A percentile compares a stretch with the other conserved stretches of the same genome.
phyloP scores from a whole-genome alignment of 192 early-diverging fungal species.

The Fimicolochytrium jonesii region DNA sequence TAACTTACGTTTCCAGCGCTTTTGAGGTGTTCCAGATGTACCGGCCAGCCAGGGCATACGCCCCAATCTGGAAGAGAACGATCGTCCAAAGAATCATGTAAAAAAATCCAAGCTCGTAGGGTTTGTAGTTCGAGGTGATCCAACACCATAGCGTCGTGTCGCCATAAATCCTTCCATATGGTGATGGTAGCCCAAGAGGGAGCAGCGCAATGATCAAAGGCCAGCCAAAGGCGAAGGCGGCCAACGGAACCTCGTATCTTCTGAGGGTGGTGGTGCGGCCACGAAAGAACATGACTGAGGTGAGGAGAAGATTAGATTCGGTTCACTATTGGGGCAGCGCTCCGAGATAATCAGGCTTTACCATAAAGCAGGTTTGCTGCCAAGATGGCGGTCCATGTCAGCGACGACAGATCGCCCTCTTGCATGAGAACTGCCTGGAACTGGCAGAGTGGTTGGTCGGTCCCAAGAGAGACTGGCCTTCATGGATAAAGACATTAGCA shows the following conservation, averaged over 20 bases:
- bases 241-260: conserved; percentile 3
- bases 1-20: conserved; percentile 1
- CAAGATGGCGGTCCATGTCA: conserved; percentile 9
- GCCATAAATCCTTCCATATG: background rate
- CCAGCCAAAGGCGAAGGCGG: conserved; percentile 6
- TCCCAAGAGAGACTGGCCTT: background rate
- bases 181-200: conserved; percentile 9
- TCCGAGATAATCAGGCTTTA: background rate
- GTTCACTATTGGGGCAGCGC: too few relatives aligned
- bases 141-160: conserved; percentile 23
- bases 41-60: background rate
- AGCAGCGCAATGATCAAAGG: conserved; percentile 6
- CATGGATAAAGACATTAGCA: too few relatives aligned
- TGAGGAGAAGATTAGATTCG: too few relatives aligned
- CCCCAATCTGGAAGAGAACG: conserved; percentile 9
- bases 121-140: conserved; percentile 5
- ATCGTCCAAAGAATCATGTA: conserved; percentile 17
- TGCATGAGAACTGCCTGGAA: conserved; percentile 12
- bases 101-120: conserved; percentile 15
- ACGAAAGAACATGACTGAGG: background rate
- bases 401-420: conserved; percentile 2
- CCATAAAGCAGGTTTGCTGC: conserved; percentile 1
- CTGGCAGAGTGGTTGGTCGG: conserved; percentile 1
- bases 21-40: background rate
- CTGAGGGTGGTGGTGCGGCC: conserved; percentile 6